These are phyloP conservation scores for Phoenix dactylifera DNA, from an alignment of 176 grass and related monocot genomes.

Conservation along the genomic window DNA sequence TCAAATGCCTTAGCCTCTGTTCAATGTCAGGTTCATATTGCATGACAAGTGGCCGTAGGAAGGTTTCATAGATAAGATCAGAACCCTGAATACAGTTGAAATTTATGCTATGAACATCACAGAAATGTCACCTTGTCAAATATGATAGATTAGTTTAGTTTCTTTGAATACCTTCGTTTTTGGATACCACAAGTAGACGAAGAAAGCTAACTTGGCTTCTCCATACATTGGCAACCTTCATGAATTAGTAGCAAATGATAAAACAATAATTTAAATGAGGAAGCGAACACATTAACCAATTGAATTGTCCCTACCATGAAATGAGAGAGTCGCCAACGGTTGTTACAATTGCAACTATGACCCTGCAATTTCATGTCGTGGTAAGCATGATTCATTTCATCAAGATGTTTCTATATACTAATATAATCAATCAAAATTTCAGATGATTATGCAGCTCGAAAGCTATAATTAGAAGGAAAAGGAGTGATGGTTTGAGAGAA, in stretches of 20 bases:
- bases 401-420: background rate
- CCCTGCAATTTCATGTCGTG: conserved; percentile 41
- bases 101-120: background rate
- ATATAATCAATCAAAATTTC: background rate
- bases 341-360: conserved; percentile 71
- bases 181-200: conserved; percentile 95
- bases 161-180: conserved; percentile 51
- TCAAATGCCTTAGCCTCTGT: conserved; percentile 58
- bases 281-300: too few species aligned
- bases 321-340: conserved; percentile 41
- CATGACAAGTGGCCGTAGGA: conserved; percentile 72
- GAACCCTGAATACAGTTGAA: conserved; percentile 38
- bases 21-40: conserved; percentile 96
- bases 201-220: conserved; percentile 70
- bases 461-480: too few species aligned
- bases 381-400: background rate
- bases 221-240: conserved; percentile 78
- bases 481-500: too few species aligned
- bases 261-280: too few species aligned
- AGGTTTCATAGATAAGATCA: conserved; percentile 77
- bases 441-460: background rate
- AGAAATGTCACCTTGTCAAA: background rate
- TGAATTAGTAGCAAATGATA: background rate
- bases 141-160: too few species aligned
- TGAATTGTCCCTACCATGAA: conserved; percentile 34